Percentiles rank a stretch among this genome's conserved stretches.
These are phyloP conservation scores for Decorospora gaudefroyi DNA, from an alignment of 2,329 filamentous ascomycete species.

Conservation along the genomic window DNA sequence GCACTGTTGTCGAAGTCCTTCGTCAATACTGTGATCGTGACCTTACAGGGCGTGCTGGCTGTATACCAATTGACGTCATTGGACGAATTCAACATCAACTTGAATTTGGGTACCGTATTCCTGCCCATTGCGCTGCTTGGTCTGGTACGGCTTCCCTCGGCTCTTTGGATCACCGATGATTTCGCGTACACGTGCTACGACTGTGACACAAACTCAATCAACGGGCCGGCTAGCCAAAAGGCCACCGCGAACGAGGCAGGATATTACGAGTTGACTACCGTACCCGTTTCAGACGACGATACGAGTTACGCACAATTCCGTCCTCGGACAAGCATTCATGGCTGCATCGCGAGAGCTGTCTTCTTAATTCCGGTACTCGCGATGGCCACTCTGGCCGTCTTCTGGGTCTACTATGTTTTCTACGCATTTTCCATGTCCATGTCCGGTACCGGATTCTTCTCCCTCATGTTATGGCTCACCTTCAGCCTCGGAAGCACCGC, in stretches of 20 bases:
- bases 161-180: constrained; percentile 22
- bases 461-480: too few species aligned
- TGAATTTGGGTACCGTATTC: constrained; percentile 13
- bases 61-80: constrained; percentile 9
- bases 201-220: background rate
- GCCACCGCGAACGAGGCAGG: background rate
- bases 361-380: background rate
- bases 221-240: background rate
- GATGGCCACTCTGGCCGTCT: background rate
- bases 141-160: constrained; percentile 18
- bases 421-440: too few species aligned
- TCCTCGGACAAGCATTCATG: too few species aligned
- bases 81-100: background rate
- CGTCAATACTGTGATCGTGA: constrained; percentile 21
- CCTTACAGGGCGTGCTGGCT: constrained; percentile 20
- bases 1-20: constrained; percentile 12
- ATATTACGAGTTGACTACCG: background rate
- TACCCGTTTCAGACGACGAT: background rate
- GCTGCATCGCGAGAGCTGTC: background rate
- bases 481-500: too few species aligned
- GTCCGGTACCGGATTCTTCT: background rate
- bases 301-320: background rate
- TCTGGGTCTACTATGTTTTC: too few species aligned
- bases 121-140: constrained; percentile 18
- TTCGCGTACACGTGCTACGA: constrained; percentile 8